phyloP scores from a whole-genome alignment of 139 green algal species.

The Coccomyxa sp. region DNA sequence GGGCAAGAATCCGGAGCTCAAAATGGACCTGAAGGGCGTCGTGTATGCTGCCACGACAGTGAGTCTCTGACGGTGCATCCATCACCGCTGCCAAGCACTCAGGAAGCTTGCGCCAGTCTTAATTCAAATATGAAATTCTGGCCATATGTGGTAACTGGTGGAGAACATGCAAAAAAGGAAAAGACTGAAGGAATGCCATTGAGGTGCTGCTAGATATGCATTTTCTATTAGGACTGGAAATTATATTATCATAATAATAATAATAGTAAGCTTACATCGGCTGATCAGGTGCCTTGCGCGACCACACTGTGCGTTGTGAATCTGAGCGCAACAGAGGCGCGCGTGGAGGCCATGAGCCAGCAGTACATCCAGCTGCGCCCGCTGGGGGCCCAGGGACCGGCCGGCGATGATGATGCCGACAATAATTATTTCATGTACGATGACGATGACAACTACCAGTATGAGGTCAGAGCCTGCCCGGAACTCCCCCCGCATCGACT shows the following conservation, averaged over 20 bases:
- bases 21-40: slow-evolving; percentile 20
- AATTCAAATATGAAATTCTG: no score
- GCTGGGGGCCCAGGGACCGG: background rate
- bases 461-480: background rate
- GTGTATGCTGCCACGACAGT: background rate
- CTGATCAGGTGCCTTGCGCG: slow-evolving; percentile 4
- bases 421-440: slow-evolving; percentile 7
- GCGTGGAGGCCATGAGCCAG: slow-evolving; percentile 12
- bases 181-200: no score
- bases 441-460: slow-evolving; percentile 11
- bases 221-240: no score
- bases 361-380: slow-evolving; percentile 14
- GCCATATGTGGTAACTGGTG: no score
- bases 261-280: no score
- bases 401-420: background rate
- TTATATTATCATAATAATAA: no score
- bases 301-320: slow-evolving; percentile 24
- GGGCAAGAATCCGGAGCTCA: background rate
- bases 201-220: no score
- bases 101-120: no score
- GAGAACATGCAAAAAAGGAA: no score
- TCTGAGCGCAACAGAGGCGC: slow-evolving; percentile 18
- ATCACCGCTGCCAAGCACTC: no score
- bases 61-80: no score
- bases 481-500: background rate